Evolutionary conservation across 2,329 filamentous ascomycete species (phyloP).

Genomic region (Botryosphaeria dothidea): DNA sequence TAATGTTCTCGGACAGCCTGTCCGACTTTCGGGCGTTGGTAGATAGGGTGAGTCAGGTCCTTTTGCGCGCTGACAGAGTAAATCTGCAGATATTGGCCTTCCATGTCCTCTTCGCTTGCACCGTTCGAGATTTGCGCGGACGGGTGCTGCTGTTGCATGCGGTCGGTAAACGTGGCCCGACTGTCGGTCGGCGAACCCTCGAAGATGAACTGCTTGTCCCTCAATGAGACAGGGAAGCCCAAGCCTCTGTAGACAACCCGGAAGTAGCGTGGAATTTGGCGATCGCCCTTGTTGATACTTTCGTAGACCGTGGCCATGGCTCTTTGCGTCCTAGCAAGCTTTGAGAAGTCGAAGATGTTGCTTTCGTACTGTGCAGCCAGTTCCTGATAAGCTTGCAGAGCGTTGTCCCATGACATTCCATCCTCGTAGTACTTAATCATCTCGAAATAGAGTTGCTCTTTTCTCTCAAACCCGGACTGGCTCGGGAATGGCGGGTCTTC

Average conservation of each 20-base stretch:
- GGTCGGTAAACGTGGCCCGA: conserved; percentile 79
- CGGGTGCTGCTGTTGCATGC: conserved; percentile 89
- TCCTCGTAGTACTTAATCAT: conserved; percentile 96
- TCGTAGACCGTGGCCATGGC: conserved; percentile 94
- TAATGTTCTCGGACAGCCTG: conserved; percentile 85
- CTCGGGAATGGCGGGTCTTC: conserved; percentile 75
- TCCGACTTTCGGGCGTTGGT: conserved; percentile 82
- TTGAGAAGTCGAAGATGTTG: conserved; percentile 86
- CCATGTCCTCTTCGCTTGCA: conserved; percentile 72
- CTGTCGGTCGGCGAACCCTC: conserved; percentile 78
- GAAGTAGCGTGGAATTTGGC: conserved; percentile 81
- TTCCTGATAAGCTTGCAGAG: conserved; percentile 84
- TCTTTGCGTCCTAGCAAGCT: conserved; percentile 83
- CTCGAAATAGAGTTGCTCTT: conserved; percentile 87
- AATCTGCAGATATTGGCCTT: conserved; percentile 87
- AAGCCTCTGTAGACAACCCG: conserved; percentile 86
- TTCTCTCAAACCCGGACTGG: conserved; percentile 87
- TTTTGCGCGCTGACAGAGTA: conserved; percentile 80
- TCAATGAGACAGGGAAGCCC: conserved; percentile 76
- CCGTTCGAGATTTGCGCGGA: conserved; percentile 76
- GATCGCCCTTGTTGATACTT: conserved; percentile 78
- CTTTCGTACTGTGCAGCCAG: conserved; percentile 88
- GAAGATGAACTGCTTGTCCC: conserved; percentile 91
- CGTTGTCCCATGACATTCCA: conserved; percentile 90
- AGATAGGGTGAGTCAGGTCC: conserved; percentile 79